Evolutionary conservation across 805 yeast genomes (phyloP).

Genomic region (Yarrowia hollandica): DNA sequence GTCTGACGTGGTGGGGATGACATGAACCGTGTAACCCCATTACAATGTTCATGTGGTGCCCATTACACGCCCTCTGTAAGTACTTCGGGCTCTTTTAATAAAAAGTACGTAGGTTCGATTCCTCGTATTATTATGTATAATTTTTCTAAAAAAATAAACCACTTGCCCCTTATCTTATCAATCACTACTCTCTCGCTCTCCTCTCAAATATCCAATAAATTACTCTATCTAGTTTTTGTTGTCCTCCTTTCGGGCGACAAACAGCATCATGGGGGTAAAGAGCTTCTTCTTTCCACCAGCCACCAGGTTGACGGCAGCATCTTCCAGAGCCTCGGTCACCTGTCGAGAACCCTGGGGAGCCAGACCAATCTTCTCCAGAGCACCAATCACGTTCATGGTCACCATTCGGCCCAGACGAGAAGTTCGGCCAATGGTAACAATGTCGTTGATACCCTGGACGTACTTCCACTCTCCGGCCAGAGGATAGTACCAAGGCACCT

Average conservation of each 20-base stretch:
- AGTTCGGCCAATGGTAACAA: slow-evolving; percentile 84
- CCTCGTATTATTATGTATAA: too few species aligned
- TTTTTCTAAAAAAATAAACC: too few species aligned
- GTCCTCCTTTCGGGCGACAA: slow-evolving; percentile 79
- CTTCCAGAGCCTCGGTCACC: slow-evolving; percentile 91
- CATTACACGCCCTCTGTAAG: too few species aligned
- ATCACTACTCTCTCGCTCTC: too few species aligned
- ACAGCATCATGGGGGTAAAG: slow-evolving; percentile 98
- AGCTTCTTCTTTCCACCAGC: slow-evolving; percentile 87
- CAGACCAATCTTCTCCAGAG: slow-evolving; percentile 79
- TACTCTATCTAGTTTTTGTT: not conserved
- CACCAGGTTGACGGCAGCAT: slow-evolving; percentile 93
- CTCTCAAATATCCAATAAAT: too few species aligned
- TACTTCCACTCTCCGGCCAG: slow-evolving; percentile 91
- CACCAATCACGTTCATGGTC: slow-evolving; percentile 76
- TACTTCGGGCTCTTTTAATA: too few species aligned
- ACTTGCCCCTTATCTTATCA: too few species aligned
- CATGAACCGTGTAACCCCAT: too few species aligned
- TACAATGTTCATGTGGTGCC: too few species aligned
- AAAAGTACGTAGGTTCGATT: too few species aligned
- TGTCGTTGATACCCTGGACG: slow-evolving; percentile 74
- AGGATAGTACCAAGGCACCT: slow-evolving; percentile 97
- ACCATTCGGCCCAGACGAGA: slow-evolving; percentile 80
- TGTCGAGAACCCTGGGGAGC: slow-evolving; percentile 92
- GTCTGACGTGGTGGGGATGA: too few species aligned